These are phyloP conservation scores for Globisporangium splendens DNA, from an alignment of 352 stramenopile genomes.

Conservation along the genomic window DNA sequence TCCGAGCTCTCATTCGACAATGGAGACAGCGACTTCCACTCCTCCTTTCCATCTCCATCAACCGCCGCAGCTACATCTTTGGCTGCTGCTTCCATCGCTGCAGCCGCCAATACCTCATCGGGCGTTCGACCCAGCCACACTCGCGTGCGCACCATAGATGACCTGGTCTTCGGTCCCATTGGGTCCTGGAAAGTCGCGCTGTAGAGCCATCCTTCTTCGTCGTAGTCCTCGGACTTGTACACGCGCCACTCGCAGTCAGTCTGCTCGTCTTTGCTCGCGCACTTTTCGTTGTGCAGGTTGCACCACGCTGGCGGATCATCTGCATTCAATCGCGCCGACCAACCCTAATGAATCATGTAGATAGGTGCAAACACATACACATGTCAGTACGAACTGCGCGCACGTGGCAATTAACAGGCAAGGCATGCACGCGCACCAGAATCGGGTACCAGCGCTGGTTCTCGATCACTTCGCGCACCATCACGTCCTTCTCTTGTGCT, in stretches of 20 bases:
- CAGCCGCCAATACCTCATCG: slow-evolving; percentile 22
- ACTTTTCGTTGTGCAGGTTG: slow-evolving; percentile 34
- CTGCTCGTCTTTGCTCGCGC: slow-evolving; percentile 52
- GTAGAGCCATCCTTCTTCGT: slow-evolving; percentile 85
- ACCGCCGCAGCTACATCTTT: slow-evolving; percentile 7
- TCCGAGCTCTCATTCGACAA: no score
- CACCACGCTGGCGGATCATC: slow-evolving; percentile 76
- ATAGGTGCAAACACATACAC: neutral
- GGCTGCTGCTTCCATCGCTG: slow-evolving; percentile 16
- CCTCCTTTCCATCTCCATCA: slow-evolving; percentile 2
- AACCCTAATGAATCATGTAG: slow-evolving; percentile 39
- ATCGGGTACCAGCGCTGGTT: slow-evolving; percentile 86
- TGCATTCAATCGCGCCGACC: slow-evolving; percentile 59
- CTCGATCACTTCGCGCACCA: slow-evolving; percentile 74
- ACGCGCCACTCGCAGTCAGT: slow-evolving; percentile 67
- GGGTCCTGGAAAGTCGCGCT: slow-evolving; percentile 60
- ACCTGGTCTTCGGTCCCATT: slow-evolving; percentile 55
- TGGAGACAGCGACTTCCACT: slow-evolving; percentile 45
- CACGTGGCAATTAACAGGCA: neutral
- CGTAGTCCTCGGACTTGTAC: slow-evolving; percentile 83
- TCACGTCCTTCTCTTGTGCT: slow-evolving; percentile 7
- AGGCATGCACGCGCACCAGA: slow-evolving; percentile 33
- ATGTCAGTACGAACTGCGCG: neutral
- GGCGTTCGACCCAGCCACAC: slow-evolving; percentile 65
- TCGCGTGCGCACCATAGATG: slow-evolving; percentile 69